Conservation (phyloP, 2,329 filamentous ascomycete genomes). For the Dactylellina sp. region DNA sequence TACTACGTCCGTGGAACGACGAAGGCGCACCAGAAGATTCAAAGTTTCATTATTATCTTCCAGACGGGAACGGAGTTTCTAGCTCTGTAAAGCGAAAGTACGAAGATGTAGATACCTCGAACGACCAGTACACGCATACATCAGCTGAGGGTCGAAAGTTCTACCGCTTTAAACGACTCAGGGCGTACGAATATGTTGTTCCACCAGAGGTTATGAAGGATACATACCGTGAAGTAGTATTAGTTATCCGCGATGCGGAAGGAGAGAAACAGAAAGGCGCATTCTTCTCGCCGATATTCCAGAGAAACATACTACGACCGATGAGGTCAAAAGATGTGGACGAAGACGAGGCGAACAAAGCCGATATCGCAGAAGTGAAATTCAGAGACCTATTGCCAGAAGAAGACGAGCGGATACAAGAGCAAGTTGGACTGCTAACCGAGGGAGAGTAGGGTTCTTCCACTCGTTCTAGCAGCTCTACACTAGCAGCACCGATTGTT, state of each 20-base stretch:
- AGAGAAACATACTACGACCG: slow-evolving; percentile 52
- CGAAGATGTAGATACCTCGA: slow-evolving; percentile 68
- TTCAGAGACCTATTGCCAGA: slow-evolving; percentile 53
- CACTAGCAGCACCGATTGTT: background rate
- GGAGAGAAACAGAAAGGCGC: slow-evolving; percentile 70
- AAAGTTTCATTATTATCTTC: slow-evolving; percentile 76
- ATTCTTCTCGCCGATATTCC: slow-evolving; percentile 74
- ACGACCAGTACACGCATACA: slow-evolving; percentile 69
- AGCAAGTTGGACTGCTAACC: slow-evolving; percentile 46
- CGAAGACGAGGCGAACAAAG: slow-evolving; percentile 52
- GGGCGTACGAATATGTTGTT: slow-evolving; percentile 70
- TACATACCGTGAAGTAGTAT: slow-evolving; percentile 65
- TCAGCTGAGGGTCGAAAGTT: slow-evolving; percentile 66
- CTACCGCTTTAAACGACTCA: slow-evolving; percentile 73
- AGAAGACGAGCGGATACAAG: slow-evolving; percentile 52
- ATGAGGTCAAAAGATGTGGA: slow-evolving; percentile 54
- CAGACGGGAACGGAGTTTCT: slow-evolving; percentile 67
- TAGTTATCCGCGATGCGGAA: slow-evolving; percentile 72
- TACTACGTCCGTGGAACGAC: slow-evolving; percentile 72
- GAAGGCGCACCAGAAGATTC: slow-evolving; percentile 68
- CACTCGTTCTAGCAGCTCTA: background rate
- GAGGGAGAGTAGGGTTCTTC: slow-evolving; percentile 41
- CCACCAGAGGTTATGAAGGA: slow-evolving; percentile 70
- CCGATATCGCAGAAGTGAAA: slow-evolving; percentile 53
- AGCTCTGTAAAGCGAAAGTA: slow-evolving; percentile 73